phyloP scores from a whole-genome alignment of 2,329 filamentous ascomycete species.

The Botryotinia narcissicola region DNA sequence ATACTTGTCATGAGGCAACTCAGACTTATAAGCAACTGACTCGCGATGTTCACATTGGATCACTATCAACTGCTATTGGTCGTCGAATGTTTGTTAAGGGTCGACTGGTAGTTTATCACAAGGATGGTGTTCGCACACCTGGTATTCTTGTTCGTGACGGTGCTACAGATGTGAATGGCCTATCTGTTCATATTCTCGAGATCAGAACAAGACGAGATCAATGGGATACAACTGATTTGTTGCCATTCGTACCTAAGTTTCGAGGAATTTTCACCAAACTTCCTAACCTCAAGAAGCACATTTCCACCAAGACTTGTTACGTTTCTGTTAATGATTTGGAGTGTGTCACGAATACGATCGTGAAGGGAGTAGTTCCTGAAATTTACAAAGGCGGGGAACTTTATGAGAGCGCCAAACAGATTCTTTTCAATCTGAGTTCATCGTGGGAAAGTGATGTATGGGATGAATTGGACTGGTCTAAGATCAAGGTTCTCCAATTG shows the following conservation, averaged over 20 bases:
- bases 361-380: slow-evolving; percentile 58
- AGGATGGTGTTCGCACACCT: slow-evolving; percentile 77
- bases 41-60: slow-evolving; percentile 70
- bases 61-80: slow-evolving; percentile 79
- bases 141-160: slow-evolving; percentile 80
- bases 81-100: slow-evolving; percentile 74
- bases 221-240: slow-evolving; percentile 76
- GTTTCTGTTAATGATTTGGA: slow-evolving; percentile 78
- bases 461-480: slow-evolving; percentile 80
- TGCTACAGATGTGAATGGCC: slow-evolving; percentile 59
- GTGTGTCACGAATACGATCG: slow-evolving; percentile 71
- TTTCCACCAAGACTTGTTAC: slow-evolving; percentile 65
- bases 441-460: slow-evolving; percentile 74
- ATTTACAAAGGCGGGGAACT: slow-evolving; percentile 54
- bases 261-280: slow-evolving; percentile 65
- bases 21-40: slow-evolving; percentile 81
- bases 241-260: slow-evolving; percentile 77
- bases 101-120: slow-evolving; percentile 78
- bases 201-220: slow-evolving; percentile 66
- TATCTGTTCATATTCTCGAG: slow-evolving; percentile 75
- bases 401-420: slow-evolving; percentile 58
- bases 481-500: slow-evolving; percentile 78
- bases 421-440: slow-evolving; percentile 65
- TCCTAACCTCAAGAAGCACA: slow-evolving; percentile 63
- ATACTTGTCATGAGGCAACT: slow-evolving; percentile 75